Evolutionary conservation across 495 filamentous ascomycete genomes (phyloP).

Genomic region (Rusavskia elegans): DNA sequence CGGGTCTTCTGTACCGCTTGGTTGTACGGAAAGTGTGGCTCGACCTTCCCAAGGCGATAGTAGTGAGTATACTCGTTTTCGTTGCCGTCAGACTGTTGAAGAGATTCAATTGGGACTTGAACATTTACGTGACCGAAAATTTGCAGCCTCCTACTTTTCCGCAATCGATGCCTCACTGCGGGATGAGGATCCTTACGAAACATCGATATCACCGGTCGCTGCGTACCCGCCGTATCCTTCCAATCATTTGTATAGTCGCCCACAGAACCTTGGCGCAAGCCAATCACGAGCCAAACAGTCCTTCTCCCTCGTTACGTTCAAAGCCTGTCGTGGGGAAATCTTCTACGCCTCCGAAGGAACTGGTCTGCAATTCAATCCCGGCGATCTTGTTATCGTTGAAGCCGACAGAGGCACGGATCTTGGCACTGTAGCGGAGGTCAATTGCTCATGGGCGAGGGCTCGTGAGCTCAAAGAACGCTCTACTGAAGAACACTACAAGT

Average conservation of each 20-base stretch:
- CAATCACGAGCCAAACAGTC: constrained; percentile 66
- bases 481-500: constrained; percentile 84
- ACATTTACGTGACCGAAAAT: constrained; percentile 29
- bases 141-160: constrained; percentile 33
- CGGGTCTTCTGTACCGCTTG: constrained; percentile 25
- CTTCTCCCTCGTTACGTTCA: constrained; percentile 91
- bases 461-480: constrained; percentile 79
- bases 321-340: constrained; percentile 82
- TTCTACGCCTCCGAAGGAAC: constrained; percentile 95
- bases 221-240: constrained; percentile 39
- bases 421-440: constrained; percentile 76
- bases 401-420: constrained; percentile 92
- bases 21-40: constrained; percentile 17
- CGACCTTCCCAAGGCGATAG: constrained; percentile 22
- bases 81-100: constrained; percentile 18
- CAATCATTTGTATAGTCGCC: constrained; percentile 30
- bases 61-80: constrained; percentile 29
- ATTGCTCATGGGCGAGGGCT: constrained; percentile 68
- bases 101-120: constrained; percentile 22
- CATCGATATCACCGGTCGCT: constrained; percentile 23
- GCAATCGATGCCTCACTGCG: constrained; percentile 27
- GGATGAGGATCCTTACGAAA: constrained; percentile 16
- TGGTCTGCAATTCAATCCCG: constrained; percentile 72
- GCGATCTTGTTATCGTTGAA: constrained; percentile 93
- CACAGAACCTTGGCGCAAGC: constrained; percentile 39